Percentiles rank a stretch among this genome's conserved stretches.
Conservation (phyloP, 768 basidiomycete genomes). For the Termitomyces sp. region DNA sequence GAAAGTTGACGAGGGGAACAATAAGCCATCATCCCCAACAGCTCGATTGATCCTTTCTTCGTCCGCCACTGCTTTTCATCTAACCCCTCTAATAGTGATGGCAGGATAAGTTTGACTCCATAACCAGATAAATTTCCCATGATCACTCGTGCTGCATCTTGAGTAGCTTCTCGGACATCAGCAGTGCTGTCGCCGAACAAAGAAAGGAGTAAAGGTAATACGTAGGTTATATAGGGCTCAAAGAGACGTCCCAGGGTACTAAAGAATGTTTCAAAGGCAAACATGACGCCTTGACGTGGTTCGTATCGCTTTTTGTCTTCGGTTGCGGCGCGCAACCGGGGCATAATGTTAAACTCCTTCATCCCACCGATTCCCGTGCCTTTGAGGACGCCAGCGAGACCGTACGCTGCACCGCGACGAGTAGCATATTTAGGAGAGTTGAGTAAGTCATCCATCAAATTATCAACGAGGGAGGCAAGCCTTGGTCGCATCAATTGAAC, state of each 20-base stretch:
- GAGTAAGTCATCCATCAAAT: constrained; percentile 72
- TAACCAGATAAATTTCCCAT: constrained; percentile 95
- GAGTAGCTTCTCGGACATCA: constrained; percentile 91
- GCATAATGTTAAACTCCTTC: constrained; percentile 78
- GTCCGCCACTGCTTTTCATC: constrained; percentile 99
- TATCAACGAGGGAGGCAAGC: constrained; percentile 62
- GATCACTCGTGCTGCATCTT: constrained; percentile 88
- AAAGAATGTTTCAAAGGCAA: constrained; percentile 90
- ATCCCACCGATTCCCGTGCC: constrained; percentile 85
- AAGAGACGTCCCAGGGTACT: constrained; percentile 83
- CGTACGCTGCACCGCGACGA: constrained; percentile 97
- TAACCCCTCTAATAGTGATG: constrained; percentile 80
- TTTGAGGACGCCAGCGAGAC: constrained; percentile 86
- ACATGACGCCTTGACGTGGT: constrained; percentile 88
- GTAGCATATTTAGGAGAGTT: constrained; percentile 82
- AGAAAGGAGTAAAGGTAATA: constrained; percentile 76
- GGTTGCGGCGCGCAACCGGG: constrained; percentile 62
- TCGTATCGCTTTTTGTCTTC: constrained; percentile 91
- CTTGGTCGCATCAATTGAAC: constrained; percentile 63
- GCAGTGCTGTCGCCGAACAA: constrained; percentile 81
- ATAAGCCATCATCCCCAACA: constrained; percentile 98
- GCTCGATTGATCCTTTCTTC: constrained; percentile 95
- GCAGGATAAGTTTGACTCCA: constrained; percentile 92
- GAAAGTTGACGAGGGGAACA: constrained; percentile 95
- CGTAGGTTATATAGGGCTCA: constrained; percentile 85